Evolutionary conservation across 805 yeast species (phyloP), one percentile per base, ranked within the genome.

Genomic region (Maudiozyma bulderi): DNA sequence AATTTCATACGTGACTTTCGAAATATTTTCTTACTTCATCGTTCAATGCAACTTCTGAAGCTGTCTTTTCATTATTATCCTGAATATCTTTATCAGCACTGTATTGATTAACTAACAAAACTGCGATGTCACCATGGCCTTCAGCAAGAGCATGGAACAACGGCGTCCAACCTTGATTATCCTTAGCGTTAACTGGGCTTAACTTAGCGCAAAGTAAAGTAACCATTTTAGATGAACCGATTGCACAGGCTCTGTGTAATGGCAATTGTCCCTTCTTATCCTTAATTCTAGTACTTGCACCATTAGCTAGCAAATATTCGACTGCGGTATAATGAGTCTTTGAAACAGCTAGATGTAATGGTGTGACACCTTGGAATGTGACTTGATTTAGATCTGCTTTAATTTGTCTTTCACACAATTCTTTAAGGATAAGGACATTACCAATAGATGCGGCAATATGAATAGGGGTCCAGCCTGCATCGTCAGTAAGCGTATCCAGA

Each of bases 121-220:
- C 71, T 0, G 86, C 95, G 9, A 79, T 78, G 50, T 86, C 95
- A 1, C 84, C 89, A 57, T 82, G 82, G 0, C 96, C 96, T 65
- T 90, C 98, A 0, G 95, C 88, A 49, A 84, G 67, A 0, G 97
- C 96, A 65, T 87, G 95, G 63, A 87, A 95, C 51, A 91, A 63
- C 1, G 96, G 81, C 0, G 95, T 84, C 89, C 93, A 87, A 0
- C 95, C 93, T 47, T 74, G 74, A 31, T 44, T 50, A 60, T 90
- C 97, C 38, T 76, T 75, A 3, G 82, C 73, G 57, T 88, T 85
- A 26, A 89, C 62, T 8, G 86, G 84, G 0, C 83, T 78, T 44
- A 75, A 76, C 5, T 73, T 66, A 42, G 71, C 68, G 5, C 78
- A 73, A 37, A 90, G 67, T 31, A 78, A 58, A 42, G 75, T 71